A percentile compares a stretch with the other conserved stretches of the same genome.
phyloP scores from a whole-genome alignment of 2,329 filamentous ascomycete genomes.

The Penicillium hesseltinei region DNA sequence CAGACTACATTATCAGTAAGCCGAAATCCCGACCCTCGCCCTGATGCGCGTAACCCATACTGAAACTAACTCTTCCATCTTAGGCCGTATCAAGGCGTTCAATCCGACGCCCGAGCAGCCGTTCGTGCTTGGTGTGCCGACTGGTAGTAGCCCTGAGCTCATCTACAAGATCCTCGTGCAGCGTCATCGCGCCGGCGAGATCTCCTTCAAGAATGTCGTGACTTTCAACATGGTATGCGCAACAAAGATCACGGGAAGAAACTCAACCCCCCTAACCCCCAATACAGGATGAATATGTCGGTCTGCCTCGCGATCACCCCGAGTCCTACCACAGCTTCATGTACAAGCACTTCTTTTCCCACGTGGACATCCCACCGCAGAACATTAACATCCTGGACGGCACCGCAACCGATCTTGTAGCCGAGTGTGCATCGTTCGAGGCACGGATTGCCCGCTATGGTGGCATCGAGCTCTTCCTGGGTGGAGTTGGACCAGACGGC shows the following conservation, averaged over 20 bases:
- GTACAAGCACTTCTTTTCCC: slow-evolving; percentile 90
- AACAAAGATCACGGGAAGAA: not conserved
- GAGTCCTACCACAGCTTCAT: slow-evolving; percentile 90
- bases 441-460: slow-evolving; percentile 70
- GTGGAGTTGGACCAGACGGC: slow-evolving; percentile 80
- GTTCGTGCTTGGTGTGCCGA: slow-evolving; percentile 80
- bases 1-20: slow-evolving; percentile 74
- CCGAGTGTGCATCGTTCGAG: slow-evolving; percentile 77
- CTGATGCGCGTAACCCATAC: not conserved
- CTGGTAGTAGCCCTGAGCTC: slow-evolving; percentile 74
- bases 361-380: slow-evolving; percentile 73
- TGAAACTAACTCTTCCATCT: slow-evolving; percentile 3
- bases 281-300: slow-evolving; percentile 76
- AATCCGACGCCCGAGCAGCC: slow-evolving; percentile 68
- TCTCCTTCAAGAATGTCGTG: slow-evolving; percentile 84
- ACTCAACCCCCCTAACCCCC: slow-evolving; percentile 9
- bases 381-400: slow-evolving; percentile 85
- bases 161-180: slow-evolving; percentile 74
- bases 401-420: slow-evolving; percentile 71
- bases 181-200: slow-evolving; percentile 48
- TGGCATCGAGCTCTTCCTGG: slow-evolving; percentile 82
- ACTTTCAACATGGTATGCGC: slow-evolving; percentile 81
- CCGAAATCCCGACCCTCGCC: slow-evolving; percentile 2
- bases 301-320: slow-evolving; percentile 75
- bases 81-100: slow-evolving; percentile 75